Evolutionary conservation across 2,329 filamentous ascomycete species (phyloP).

Genomic region (Apiospora marii): DNA sequence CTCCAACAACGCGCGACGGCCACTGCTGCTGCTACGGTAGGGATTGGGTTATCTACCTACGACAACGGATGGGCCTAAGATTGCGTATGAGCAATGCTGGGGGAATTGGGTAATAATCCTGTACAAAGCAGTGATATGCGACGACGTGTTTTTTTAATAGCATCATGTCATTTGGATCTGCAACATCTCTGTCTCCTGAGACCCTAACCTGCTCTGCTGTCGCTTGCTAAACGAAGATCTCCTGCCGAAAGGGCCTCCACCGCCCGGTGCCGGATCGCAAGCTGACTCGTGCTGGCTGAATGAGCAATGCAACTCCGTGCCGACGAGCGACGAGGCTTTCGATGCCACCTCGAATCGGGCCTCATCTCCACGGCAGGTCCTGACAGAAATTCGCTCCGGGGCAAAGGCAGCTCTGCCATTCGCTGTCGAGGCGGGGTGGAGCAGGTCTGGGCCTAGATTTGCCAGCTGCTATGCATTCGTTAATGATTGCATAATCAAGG

Average conservation of each 20-base stretch:
- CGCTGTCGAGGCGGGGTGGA: not conserved
- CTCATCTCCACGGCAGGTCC: conserved; percentile 20
- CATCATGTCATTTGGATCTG: conserved; percentile 25
- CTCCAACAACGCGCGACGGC: conserved; percentile 8
- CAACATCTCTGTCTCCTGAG: conserved; percentile 21
- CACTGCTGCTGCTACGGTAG: not conserved
- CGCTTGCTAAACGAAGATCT: conserved; percentile 28
- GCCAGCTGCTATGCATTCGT: conserved; percentile 5
- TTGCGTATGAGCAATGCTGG: conserved; percentile 4
- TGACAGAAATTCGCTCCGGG: conserved; percentile 17
- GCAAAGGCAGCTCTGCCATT: conserved; percentile 19
- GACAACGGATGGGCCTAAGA: conserved; percentile 10
- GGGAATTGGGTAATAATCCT: conserved; percentile 4
- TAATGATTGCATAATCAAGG: conserved; percentile 25
- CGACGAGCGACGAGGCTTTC: conserved; percentile 19
- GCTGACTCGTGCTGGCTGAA: conserved; percentile 29
- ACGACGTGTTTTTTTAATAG: conserved; percentile 22
- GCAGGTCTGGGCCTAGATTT: conserved; percentile 10
- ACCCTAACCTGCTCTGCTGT: conserved; percentile 23
- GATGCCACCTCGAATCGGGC: conserved; percentile 24
- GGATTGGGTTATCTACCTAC: conserved; percentile 3
- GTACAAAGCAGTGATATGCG: conserved; percentile 8
- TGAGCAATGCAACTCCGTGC: conserved; percentile 21
- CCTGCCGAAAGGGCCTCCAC: conserved; percentile 26
- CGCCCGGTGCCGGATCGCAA: conserved; percentile 29